phyloP scores from a whole-genome alignment of 257 asterid species.

The Capsicum chinense region DNA sequence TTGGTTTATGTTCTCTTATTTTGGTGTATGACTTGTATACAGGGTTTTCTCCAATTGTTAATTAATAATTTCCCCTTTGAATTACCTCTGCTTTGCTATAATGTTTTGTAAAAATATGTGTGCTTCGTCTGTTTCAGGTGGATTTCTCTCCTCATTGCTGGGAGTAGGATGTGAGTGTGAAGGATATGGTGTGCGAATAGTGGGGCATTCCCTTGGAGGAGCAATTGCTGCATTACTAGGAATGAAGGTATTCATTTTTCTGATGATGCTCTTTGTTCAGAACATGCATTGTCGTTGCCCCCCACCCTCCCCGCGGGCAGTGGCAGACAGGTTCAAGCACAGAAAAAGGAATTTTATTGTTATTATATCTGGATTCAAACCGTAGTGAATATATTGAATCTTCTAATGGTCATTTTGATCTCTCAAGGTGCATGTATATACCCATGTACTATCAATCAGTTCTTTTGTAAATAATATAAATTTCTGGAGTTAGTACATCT shows the following conservation, averaged over 20 bases:
- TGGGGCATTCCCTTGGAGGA: constrained; percentile 51
- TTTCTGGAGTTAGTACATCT: neutral
- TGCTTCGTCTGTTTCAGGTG: constrained; percentile 30
- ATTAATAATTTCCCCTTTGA: neutral
- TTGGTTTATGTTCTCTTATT: neutral
- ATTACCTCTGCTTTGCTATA: neutral
- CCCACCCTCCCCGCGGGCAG: no score
- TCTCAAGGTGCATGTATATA: neutral
- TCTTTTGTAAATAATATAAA: neutral
- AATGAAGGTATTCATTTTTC: constrained; percentile 33
- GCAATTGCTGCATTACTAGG: constrained; percentile 45
- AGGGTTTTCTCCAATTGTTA: neutral
- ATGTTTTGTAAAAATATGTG: constrained; percentile 12
- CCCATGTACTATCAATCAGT: neutral
- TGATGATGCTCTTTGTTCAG: constrained; percentile 2
- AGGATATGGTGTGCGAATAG: constrained; percentile 41
- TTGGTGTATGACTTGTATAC: neutral
- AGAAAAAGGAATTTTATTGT: neutral
- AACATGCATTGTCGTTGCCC: neutral
- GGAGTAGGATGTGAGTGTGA: constrained; percentile 42
- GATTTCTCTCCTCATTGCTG: constrained; percentile 40
- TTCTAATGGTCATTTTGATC: neutral
- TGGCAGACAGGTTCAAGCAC: neutral
- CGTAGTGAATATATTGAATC: neutral
- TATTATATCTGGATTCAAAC: neutral